These are phyloP conservation scores for Pyrenochaeta sp. DNA, from an alignment of 2,329 filamentous ascomycete species.

Conservation along the genomic window DNA sequence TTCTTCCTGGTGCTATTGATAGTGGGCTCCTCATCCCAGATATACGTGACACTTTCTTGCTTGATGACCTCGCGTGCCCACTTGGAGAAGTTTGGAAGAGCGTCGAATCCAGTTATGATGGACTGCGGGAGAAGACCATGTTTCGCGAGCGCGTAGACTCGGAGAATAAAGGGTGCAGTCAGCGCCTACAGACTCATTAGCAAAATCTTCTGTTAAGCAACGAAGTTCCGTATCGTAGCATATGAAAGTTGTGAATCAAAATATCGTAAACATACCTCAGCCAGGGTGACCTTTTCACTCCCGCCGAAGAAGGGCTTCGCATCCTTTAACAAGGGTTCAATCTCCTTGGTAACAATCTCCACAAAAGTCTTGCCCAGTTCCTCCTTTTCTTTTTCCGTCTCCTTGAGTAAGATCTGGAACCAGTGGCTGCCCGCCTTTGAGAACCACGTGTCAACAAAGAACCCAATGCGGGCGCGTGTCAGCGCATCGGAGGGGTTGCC, in stretches of 20 bases:
- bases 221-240: not conserved
- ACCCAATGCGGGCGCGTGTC: conserved; percentile 70
- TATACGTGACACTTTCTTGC: conserved; percentile 70
- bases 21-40: conserved; percentile 42
- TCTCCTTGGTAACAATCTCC: conserved; percentile 69
- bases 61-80: conserved; percentile 70
- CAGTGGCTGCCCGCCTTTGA: conserved; percentile 65
- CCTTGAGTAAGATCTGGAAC: conserved; percentile 57
- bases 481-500: conserved; percentile 65
- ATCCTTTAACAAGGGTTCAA: conserved; percentile 72
- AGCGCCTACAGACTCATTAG: conserved; percentile 58
- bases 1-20: conserved; percentile 29
- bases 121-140: conserved; percentile 62
- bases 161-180: conserved; percentile 72
- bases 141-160: conserved; percentile 65
- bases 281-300: conserved; percentile 68
- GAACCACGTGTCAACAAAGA: conserved; percentile 76
- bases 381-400: conserved; percentile 59
- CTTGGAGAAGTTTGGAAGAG: conserved; percentile 71
- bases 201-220: not conserved
- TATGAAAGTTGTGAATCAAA: not conserved
- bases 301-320: conserved; percentile 58
- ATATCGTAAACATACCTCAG: conserved; percentile 65
- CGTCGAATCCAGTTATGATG: conserved; percentile 58
- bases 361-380: conserved; percentile 62